A percentile compares a stretch with the other conserved stretches of the same genome.
These are phyloP conservation scores for Polysphondylium violaceum DNA, from an alignment of 78 protist species.

Conservation along the genomic window DNA sequence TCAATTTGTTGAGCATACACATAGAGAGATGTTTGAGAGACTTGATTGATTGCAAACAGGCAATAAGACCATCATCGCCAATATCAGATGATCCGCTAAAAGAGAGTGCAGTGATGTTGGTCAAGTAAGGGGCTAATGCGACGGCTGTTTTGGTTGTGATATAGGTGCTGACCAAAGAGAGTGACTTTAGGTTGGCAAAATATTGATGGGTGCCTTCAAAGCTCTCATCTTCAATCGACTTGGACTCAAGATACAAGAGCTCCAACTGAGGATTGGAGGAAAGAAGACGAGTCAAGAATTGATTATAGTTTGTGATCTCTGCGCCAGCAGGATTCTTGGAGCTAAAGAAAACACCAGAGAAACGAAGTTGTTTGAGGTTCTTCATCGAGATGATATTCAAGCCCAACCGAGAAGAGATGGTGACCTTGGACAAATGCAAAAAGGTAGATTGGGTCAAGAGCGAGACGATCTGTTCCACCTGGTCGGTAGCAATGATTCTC, in stretches of 20 bases:
- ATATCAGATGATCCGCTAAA: not conserved
- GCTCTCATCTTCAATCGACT: constrained; percentile 3
- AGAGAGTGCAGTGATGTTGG: not conserved
- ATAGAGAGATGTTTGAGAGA: constrained; percentile 9
- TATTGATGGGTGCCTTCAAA: constrained; percentile 13
- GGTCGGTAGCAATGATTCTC: not conserved
- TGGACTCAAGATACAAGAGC: not conserved
- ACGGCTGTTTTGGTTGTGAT: constrained; percentile 13
- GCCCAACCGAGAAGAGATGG: not conserved
- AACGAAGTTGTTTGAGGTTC: not conserved
- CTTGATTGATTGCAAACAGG: not conserved
- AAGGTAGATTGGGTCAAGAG: not conserved
- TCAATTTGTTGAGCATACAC: not conserved
- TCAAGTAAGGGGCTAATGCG: constrained; percentile 34
- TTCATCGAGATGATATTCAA: not conserved
- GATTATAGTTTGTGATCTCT: not conserved
- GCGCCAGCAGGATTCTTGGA: not conserved
- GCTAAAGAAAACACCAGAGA: not conserved
- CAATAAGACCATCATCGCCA: constrained; percentile 24
- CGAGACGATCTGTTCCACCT: not conserved
- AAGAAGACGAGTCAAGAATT: constrained; percentile 8
- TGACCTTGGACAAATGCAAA: not conserved
- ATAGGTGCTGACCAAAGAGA: not conserved
- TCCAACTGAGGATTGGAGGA: not conserved
- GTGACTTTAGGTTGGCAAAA: not conserved